A percentile compares a stretch with the other conserved stretches of the same genome.
phyloP scores from a whole-genome alignment of 2,329 filamentous ascomycete species.

The Trichoderma oligosporum region DNA sequence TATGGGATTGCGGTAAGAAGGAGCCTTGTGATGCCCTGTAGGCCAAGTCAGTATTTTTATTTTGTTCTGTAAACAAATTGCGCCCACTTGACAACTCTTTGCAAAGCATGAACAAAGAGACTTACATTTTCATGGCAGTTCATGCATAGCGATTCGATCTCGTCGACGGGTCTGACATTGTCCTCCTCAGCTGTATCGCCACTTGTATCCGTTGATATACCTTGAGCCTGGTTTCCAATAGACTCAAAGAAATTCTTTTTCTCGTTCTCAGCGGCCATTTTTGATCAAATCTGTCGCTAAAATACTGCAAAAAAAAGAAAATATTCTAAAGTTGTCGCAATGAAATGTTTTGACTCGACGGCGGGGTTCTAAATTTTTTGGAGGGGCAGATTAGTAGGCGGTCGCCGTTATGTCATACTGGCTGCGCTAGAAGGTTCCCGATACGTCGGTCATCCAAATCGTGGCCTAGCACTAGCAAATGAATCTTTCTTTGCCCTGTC shows the following conservation, averaged over 20 bases:
- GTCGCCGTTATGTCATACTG: conserved; percentile 20
- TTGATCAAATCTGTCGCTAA: conserved; percentile 21
- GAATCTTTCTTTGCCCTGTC: too few relatives aligned
- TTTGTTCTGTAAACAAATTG: background rate
- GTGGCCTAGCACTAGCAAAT: background rate
- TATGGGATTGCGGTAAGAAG: conserved; percentile 91
- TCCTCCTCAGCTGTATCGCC: conserved; percentile 38
- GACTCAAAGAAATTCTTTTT: conserved; percentile 56
- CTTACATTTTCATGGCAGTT: conserved; percentile 75
- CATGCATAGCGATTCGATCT: conserved; percentile 80
- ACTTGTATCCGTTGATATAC: conserved; percentile 42
- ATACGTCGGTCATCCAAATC: background rate
- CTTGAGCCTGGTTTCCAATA: conserved; percentile 59
- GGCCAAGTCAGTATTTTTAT: background rate
- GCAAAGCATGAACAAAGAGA: conserved; percentile 8
- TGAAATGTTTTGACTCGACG: conserved; percentile 13
- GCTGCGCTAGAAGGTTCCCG: conserved; percentile 21
- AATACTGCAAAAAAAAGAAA: background rate
- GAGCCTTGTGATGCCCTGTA: conserved; percentile 77
- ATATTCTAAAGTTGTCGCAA: conserved; percentile 17
- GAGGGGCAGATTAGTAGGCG: conserved; percentile 23
- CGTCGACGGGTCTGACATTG: conserved; percentile 56
- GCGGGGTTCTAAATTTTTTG: conserved; percentile 25
- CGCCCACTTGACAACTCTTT: background rate
- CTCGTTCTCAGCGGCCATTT: conserved; percentile 43